Base-by-base conservation (phyloP, 2,329 filamentous ascomycete genomes). In the Clonostachys rhizophaga region DNA sequence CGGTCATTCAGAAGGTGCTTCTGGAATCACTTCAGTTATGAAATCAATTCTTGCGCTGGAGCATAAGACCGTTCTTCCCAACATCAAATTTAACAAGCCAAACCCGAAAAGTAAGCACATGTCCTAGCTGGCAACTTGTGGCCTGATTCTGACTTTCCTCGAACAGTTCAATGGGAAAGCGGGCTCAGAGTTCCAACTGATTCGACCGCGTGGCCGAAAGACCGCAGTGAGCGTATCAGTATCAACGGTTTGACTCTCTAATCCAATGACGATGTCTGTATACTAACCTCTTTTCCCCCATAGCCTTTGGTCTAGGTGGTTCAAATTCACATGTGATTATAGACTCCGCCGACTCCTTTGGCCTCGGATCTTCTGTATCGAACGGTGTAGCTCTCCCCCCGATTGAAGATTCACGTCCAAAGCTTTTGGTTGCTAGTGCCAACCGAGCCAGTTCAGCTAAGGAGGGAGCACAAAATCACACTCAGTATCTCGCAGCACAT, bases 1-100 rank as follows among this genome's bases (percentile, higher is more conserved):
- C 18, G 69, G 69, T 16, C 69, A 72, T 47, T 53, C 67, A 1
- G 69, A 72, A 49, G 69, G 64, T n/a, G 62, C 65, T 6, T 65
- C 68, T 2, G 69, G 68, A 5, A 55, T 71, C 8, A 65, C 68
- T 1, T 65, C 69, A 6, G 44, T 72, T 4, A 69, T 74, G 56
- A 74, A 73, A 50, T 62, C 60, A 3, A 58, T 71, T 2, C 56
- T 73, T 11, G 55, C 62, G 3, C 52, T 71, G 5, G 67, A 74
- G 52, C 63, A 68, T 16, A 69, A 65, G 4, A 50, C 60, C 20
- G 71, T 75, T 9, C 66, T 69, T 1, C 64, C 62, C 18, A 67
- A 71, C 33, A 58, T 70, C 49, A 70, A 72, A 51, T 71, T 70
- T 46, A 51, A 59, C 20, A 48, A 48, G 6, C 59, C 64, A 2